Evolutionary conservation across 768 basidiomycete genomes (phyloP), one percentile per base, ranked within the genome.

Genomic region (Coprinopsis strossmayeri): DNA sequence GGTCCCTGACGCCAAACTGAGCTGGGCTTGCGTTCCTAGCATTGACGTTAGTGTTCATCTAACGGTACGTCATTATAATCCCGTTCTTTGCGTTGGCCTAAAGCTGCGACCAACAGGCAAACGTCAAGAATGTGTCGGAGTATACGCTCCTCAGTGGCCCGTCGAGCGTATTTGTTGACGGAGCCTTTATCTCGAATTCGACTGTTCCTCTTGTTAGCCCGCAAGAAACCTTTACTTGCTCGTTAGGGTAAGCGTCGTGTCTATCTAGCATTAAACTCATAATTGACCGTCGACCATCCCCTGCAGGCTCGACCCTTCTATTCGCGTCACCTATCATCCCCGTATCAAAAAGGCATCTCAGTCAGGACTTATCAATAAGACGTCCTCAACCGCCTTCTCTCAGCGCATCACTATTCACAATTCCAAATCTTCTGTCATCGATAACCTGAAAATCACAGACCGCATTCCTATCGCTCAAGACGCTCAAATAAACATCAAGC

Each of bases 51-150:
- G 63, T 48, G 62, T 65, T 0, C 68, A 71, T 59, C 35, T 74
- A 23, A 71, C n/a, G 34, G 21, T 42, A 7, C 18, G 40, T 20
- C 9, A 1, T 18, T 44, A 43, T 21, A 3, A 27, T 9, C 21
- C 27, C 23, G 13, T 17, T n/a, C 38, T 34, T 35, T 15, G 28
- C 23, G 18, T 37, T 25, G 9, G 9, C 2, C 13, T 3, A 15
- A 24, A 26, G 35, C 34, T 24, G 37, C 24, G 25, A 25, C n/a
- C 5, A 20, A 12, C 53, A 77, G 71, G 72, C 70, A n/a, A 69
- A 63, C 43, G 69, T 82, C 49, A 71, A 69, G 59, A 82, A 81
- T 51, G 69, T 69, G 13, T 77, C 76, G 4, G 72, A 76, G 15
- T 75, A 74, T 48, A 67, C 70, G 2, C 57, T 79, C 5, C 62